These are phyloP conservation scores for Eremochloa ophiuroides DNA, from an alignment of 176 grass and related monocot genomes.

Conservation along the genomic window DNA sequence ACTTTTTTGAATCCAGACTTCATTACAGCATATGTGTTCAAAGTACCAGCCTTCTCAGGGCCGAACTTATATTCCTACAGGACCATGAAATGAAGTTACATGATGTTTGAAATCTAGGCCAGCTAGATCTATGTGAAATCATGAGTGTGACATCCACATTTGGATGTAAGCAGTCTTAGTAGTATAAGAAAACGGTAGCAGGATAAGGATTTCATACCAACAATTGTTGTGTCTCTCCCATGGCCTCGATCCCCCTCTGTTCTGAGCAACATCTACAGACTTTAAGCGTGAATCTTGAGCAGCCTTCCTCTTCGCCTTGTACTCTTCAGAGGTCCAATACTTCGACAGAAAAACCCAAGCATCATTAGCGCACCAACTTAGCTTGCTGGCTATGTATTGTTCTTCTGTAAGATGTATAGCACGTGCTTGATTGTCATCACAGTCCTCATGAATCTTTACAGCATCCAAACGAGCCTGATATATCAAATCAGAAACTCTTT, in stretches of 20 bases:
- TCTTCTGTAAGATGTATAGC: neutral
- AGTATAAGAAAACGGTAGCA: too few species aligned
- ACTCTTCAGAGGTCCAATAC: neutral
- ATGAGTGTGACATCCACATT: neutral
- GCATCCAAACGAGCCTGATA: neutral
- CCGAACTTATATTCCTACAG: slow-evolving; percentile 8
- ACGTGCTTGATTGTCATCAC: neutral
- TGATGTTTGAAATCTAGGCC: neutral
- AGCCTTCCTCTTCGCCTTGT: neutral
- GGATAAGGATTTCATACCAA: neutral
- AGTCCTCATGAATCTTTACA: neutral
- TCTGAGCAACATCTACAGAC: neutral
- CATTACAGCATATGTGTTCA: slow-evolving; percentile 13
- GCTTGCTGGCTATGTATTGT: neutral
- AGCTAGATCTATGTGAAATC: neutral
- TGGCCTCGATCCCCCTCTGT: neutral
- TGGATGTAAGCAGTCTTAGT: neutral
- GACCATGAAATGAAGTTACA: neutral
- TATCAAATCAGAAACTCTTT: neutral
- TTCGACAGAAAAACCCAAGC: neutral
- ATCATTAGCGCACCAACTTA: neutral
- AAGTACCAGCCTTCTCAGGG: neutral
- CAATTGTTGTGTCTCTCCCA: neutral
- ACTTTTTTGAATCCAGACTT: neutral
- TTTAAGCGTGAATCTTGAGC: neutral